Evolutionary conservation across 306 rosid species (phyloP), one percentile per base, ranked within the genome.

Genomic region (Vigna reflexopilosa): DNA sequence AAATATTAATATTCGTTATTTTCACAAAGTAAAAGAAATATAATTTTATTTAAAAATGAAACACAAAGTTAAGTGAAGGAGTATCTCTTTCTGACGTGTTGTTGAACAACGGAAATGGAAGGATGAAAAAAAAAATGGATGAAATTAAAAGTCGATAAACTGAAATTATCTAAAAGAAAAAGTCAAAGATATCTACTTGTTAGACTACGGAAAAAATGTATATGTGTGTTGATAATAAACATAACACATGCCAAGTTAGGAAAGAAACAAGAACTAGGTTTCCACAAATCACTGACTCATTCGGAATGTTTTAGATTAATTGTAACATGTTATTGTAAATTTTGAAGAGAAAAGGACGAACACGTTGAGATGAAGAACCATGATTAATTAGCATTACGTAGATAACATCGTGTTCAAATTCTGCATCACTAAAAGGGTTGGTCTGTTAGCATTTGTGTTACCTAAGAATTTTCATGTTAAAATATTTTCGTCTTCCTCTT

Each of bases 211-310:
- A 38, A 20, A 51, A 26, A 51, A 26, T 28, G 50, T 64, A 69
- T 62, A 26, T 28, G 50, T 72, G n/a, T n/a, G 79, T 62, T 30
- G 0, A 32, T 62, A 6, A 57, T 4, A 22, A 19, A 24, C 14
- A 59, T 2, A 24, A 57, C 61, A 10, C 47, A 42, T 64, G 66
- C 36, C n/a, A 49, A 63, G 5, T 49, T 58, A 47, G 32, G 22
- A 61, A 61, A 49, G 34, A 68, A 24, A 49, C 77, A 71, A 24
- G 1, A 79, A 11, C 47, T 36, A 50, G 3, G 51, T 77, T 78
- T 70, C 44, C 52, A 64, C 56, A 24, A 26, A 44, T 58, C 62
- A 47, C 75, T 45, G 79, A 80, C 69, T 65, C 51, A 4, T 17
- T 22, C 19, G 32, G 19, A 68, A 68, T 5, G 75, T 42, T 68